Evolutionary conservation across 2,329 filamentous ascomycete species (phyloP).

Genomic region (Penicillium fuscoglaucum): DNA sequence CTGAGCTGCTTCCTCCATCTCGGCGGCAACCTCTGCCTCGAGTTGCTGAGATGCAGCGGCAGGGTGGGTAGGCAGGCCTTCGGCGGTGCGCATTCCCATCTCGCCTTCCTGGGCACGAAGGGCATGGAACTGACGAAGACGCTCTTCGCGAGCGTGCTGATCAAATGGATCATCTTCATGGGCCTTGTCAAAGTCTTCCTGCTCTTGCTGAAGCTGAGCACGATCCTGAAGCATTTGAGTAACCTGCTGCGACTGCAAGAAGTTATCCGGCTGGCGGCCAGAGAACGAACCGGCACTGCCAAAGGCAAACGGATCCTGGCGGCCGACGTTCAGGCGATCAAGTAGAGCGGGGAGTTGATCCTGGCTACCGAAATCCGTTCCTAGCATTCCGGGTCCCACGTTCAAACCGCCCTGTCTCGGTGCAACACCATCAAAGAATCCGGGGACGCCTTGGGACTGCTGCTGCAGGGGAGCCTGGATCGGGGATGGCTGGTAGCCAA

Average conservation of each 20-base stretch:
- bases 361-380: constrained; percentile 58
- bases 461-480: constrained; percentile 60
- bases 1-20: constrained; percentile 26
- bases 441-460: constrained; percentile 56
- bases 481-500: constrained; percentile 64
- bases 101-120: constrained; percentile 71
- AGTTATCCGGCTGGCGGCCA: constrained; percentile 47
- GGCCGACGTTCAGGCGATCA: constrained; percentile 63
- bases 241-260: constrained; percentile 57
- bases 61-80: constrained; percentile 45
- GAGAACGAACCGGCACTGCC: constrained; percentile 48
- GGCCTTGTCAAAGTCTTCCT: constrained; percentile 54
- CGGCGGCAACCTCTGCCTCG: constrained; percentile 26
- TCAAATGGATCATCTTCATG: constrained; percentile 50
- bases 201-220: constrained; percentile 61
- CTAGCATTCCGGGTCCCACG: constrained; percentile 44
- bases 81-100: constrained; percentile 37
- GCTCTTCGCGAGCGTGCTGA: constrained; percentile 59
- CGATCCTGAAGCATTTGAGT: constrained; percentile 62
- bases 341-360: constrained; percentile 69
- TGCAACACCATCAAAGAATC: constrained; percentile 65
- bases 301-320: constrained; percentile 52
- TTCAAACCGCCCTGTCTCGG: constrained; percentile 46
- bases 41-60: constrained; percentile 32
- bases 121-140: constrained; percentile 80